Evolutionary conservation across 805 yeast genomes (phyloP), one percentile per base, ranked within the genome.

Genomic region (Wickerhamiella siamensis): DNA sequence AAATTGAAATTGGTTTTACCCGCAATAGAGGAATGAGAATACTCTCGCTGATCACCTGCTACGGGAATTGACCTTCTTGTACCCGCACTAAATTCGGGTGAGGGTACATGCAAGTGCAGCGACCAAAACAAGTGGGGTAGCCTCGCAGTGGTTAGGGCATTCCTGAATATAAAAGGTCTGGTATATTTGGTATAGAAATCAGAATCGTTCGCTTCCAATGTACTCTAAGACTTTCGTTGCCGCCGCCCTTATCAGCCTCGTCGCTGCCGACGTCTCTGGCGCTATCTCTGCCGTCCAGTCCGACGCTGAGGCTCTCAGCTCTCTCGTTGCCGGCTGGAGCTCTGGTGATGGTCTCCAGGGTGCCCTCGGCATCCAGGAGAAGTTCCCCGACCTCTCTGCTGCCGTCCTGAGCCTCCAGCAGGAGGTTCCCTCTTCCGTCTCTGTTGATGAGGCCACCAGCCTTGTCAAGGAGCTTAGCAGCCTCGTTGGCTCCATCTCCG

Each of bases 361-460:
- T 18, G 51, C 49, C 27, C 46, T 48, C 5, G 40, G 33, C 33
- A 46, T 48, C 38, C 51, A 46, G 46, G 27, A 39, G 34, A 24
- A 40, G n/a, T 48, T 36, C 42, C 42, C 46, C 27, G 24, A 14
- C 9, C 42, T 39, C 10, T 19, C 36, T 5, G 22, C 16, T 21
- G 31, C 5, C 19, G 42, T 39, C 26, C 24, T n/a, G 39, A 26
- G 16, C 40, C 39, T 39, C 24, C 26, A 34, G 22, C 31, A 35
- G n/a, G 42, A 42, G 22, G 38, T 44, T 12, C 21, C 39, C 16
- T 24, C 34, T 20, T 45, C 37, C 26, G 37, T 27, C 20, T 19
- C 33, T n/a, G 36, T 41, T 27, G 17, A 14, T 31, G 39, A 37
- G 19, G 14, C 36, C 20, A 50, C 45, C 34, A 37, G 41, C 24